Conservation (phyloP, 2,329 filamentous ascomycete species). For the Diaporthe ampelina region DNA sequence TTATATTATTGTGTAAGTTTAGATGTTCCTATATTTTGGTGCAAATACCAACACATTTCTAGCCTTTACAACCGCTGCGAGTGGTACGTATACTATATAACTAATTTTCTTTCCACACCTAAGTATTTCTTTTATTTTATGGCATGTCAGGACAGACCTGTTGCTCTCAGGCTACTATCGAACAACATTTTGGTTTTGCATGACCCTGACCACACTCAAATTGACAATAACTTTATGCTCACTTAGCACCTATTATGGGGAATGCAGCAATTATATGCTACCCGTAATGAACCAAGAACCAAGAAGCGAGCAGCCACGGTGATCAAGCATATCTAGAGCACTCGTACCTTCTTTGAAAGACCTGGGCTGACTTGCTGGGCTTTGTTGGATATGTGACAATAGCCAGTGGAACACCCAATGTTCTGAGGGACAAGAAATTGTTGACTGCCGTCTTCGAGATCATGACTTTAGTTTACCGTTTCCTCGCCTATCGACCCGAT, state of each 20-base stretch:
- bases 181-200: not conserved
- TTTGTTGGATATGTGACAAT: not conserved
- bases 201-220: not conserved
- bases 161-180: not conserved
- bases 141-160: not conserved
- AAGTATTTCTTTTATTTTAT: not conserved
- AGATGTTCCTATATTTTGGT: not conserved
- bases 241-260: not conserved
- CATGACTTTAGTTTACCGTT: too few relatives aligned
- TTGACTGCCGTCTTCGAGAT: too few relatives aligned
- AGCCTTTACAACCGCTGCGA: not conserved
- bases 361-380: not conserved
- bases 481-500: too few relatives aligned
- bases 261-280: not conserved
- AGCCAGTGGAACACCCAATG: too few relatives aligned
- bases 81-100: not conserved
- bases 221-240: not conserved
- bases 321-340: not conserved
- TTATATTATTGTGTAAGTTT: not conserved
- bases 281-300: not conserved
- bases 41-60: too few relatives aligned
- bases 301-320: not conserved
- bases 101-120: not conserved
- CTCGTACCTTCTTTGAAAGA: not conserved
- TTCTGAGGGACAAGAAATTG: too few relatives aligned